A percentile compares a stretch with the other conserved stretches of the same genome.
phyloP scores from a whole-genome alignment of 495 filamentous ascomycete genomes.

The Astrocystis sublimbata region DNA sequence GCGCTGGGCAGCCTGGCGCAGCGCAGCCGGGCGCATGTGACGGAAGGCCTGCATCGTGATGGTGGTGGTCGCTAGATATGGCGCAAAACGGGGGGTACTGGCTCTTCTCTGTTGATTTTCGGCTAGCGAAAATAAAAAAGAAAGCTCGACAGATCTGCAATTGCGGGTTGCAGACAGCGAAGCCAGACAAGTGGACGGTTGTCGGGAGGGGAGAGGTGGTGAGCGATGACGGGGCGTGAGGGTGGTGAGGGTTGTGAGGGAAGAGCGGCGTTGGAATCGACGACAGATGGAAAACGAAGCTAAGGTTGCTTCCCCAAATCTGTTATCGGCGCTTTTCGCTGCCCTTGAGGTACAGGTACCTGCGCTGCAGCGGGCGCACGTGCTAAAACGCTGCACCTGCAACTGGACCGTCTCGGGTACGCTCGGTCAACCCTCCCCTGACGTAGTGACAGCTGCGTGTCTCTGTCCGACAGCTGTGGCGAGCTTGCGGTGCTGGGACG shows the following conservation, averaged over 20 bases:
- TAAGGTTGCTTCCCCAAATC: slow-evolving; percentile 1
- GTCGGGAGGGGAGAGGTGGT: neutral
- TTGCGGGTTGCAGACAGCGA: neutral
- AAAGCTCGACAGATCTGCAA: neutral
- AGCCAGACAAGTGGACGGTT: too few relatives aligned
- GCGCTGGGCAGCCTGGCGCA: slow-evolving; percentile 56
- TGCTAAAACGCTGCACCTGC: too few relatives aligned
- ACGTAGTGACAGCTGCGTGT: too few relatives aligned
- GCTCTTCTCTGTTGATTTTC: slow-evolving; percentile 2
- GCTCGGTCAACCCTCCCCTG: too few relatives aligned
- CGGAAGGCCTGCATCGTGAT: slow-evolving; percentile 49
- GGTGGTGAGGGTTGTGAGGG: neutral
- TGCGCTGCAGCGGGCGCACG: neutral
- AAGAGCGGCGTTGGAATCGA: too few relatives aligned
- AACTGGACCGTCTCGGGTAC: too few relatives aligned
- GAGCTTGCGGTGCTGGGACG: too few relatives aligned
- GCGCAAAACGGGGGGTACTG: slow-evolving; percentile 3
- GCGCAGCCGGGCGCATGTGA: slow-evolving; percentile 47
- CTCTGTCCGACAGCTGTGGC: too few relatives aligned
- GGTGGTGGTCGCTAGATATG: slow-evolving; percentile 19
- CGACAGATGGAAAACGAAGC: neutral
- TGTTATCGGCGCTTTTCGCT: neutral
- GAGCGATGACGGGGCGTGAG: neutral
- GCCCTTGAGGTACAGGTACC: too few relatives aligned
- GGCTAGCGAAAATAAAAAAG: neutral